phyloP scores from a whole-genome alignment of 1,284 basidiomycete species.

The Austroboletus niveus region DNA sequence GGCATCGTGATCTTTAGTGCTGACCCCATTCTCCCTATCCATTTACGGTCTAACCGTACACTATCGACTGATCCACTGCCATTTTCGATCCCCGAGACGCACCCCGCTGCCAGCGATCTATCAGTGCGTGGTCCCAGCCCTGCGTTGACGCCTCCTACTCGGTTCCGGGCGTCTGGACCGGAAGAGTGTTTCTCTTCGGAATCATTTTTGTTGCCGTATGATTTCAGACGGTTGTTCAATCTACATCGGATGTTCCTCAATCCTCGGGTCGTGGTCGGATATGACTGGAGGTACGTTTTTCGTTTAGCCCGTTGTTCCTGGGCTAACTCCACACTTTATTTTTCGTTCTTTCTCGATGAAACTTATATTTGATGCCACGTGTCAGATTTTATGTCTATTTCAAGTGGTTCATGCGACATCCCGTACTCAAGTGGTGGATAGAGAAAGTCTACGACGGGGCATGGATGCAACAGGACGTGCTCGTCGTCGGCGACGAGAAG shows the following conservation, averaged over 20 bases:
- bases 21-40: conserved; percentile 42
- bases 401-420: conserved; percentile 45
- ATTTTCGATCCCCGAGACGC: conserved; percentile 12
- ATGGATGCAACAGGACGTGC: conserved; percentile 38
- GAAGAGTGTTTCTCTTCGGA: conserved; percentile 52
- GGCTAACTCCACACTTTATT: not conserved
- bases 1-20: conserved; percentile 52
- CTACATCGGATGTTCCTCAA: conserved; percentile 30
- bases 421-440: conserved; percentile 46
- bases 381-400: conserved; percentile 42
- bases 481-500: conserved; percentile 37
- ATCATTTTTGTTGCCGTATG: conserved; percentile 54
- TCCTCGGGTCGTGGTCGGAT: conserved; percentile 24
- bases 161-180: conserved; percentile 43
- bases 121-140: conserved; percentile 25
- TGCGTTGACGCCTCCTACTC: conserved; percentile 36
- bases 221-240: conserved; percentile 48
- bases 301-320: no score
- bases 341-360: not conserved
- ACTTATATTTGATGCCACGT: not conserved
- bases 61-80: conserved; percentile 28
- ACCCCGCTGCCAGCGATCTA: conserved; percentile 13
- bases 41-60: conserved; percentile 30
- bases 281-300: conserved; percentile 20
- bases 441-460: conserved; percentile 37